Base-by-base conservation (phyloP, 352 stramenopile genomes). In the Pythium vanterpoolii region DNA sequence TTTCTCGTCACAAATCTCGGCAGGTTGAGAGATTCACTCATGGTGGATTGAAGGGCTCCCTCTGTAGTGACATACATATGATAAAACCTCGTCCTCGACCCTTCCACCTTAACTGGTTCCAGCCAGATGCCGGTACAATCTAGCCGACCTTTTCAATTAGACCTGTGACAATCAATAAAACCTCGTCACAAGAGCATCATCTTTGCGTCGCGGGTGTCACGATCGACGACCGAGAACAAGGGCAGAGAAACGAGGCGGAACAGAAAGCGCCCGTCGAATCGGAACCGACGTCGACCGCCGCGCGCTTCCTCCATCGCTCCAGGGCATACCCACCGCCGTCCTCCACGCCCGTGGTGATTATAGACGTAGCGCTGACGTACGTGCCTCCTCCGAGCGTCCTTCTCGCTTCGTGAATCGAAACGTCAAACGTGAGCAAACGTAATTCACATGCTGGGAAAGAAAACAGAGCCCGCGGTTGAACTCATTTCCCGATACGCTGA, bases 91-190 rank as follows among this genome's bases (percentile, higher is more conserved):
- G 31, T 36, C 6, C 11, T 36, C 31, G 31, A 36, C 6, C 31
- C 31, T 36, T 36, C 11, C n/a, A n/a, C 31, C 14, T n/a, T 19
- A 31, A 9, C 4, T 2, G 14, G 1, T 24, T 24, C 45, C 27
- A 46, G n/a, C 10, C n/a, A 5, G 40, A 19, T 18, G 14, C 31
- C 31, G 11, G 31, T 36, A 50, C 26, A 26, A 34, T 14, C 28
- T 14, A 9, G 10, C 38, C 5, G 28, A 34, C 16, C 21, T 50
- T 27, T 16, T 42, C 30, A 19, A 7, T 19, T 24, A 31, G 21
- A 59, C 42, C 59, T 60, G 19, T 60, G 11, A 38, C 28, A 60
- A 30, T 48, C 16, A 19, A 66, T 66, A 60, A 60, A 66, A 66
- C 59, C 59, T 66, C 34, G 36, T 24, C 5, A 11, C 10, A 42